Evolutionary conservation across 805 yeast species (phyloP).

Genomic region (Ogataea corticis): DNA sequence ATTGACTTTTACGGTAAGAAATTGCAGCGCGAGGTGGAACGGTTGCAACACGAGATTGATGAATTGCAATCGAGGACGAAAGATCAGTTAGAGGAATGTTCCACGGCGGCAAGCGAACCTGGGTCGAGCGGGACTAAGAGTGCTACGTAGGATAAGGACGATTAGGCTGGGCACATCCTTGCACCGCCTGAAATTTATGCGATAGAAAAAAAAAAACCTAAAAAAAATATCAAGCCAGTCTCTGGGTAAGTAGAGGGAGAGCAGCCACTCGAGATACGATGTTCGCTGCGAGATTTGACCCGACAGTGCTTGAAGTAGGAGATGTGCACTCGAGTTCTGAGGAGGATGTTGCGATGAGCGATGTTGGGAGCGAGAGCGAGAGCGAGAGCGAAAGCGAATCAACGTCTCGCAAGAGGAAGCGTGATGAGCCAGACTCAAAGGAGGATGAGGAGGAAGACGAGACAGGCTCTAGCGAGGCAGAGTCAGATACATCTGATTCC

Average conservation of each 20-base stretch:
- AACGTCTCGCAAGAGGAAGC: background rate
- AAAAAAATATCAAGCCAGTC: too few relatives aligned
- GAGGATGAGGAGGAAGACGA: constrained; percentile 17
- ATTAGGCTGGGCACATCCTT: too few relatives aligned
- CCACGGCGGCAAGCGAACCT: too few relatives aligned
- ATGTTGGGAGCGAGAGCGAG: background rate
- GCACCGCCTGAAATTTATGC: too few relatives aligned
- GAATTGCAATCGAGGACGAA: constrained; percentile 46
- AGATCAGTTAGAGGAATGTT: constrained; percentile 1
- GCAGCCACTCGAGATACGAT: too few relatives aligned
- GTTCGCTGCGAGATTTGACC: constrained; percentile 71
- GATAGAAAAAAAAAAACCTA: too few relatives aligned
- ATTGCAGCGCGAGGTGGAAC: constrained; percentile 79
- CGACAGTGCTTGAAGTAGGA: constrained; percentile 42
- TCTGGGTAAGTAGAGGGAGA: too few relatives aligned
- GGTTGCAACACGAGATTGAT: constrained; percentile 69
- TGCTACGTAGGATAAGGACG: too few relatives aligned
- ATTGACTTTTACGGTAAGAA: constrained; percentile 89
- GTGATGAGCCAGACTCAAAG: constrained; percentile 2
- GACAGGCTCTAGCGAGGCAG: constrained; percentile 9
- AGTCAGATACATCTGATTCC: background rate
- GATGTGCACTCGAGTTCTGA: constrained; percentile 30
- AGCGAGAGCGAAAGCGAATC: background rate
- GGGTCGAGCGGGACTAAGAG: too few relatives aligned
- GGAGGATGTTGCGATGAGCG: constrained; percentile 20